Conservation (phyloP, 257 asterid genomes). For the Solanum rostratum region DNA sequence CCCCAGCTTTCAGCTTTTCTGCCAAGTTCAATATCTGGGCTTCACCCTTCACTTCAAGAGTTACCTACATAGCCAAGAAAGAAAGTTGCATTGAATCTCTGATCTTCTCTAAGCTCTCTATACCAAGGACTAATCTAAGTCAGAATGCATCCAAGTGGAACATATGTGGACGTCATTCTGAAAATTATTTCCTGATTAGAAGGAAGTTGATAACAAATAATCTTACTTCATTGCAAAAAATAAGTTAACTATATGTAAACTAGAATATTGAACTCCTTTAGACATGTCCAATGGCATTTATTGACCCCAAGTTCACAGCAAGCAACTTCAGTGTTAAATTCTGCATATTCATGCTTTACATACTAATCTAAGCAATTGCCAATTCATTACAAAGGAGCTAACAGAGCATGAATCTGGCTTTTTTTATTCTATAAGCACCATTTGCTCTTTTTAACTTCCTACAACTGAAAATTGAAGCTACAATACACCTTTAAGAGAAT, state of each 20-base stretch:
- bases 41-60: constrained; percentile 91
- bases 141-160: not conserved
- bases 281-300: not conserved
- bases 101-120: not conserved
- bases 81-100: not conserved
- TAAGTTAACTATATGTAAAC: not conserved
- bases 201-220: not conserved
- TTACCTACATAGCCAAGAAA: constrained; percentile 36
- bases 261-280: not conserved
- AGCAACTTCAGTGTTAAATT: not conserved
- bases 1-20: constrained; percentile 56
- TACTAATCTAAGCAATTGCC: not conserved
- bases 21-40: constrained; percentile 60
- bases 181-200: not conserved
- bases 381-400: not conserved
- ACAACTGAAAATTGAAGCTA: not conserved
- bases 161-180: not conserved
- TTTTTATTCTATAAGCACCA: not conserved
- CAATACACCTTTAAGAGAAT: not conserved
- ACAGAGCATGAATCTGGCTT: not conserved
- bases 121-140: not conserved
- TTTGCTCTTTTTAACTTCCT: not conserved
- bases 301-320: not conserved
- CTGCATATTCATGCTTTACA: not conserved
- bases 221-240: not conserved